These are phyloP conservation scores for Gastrodia elata DNA, from an alignment of 106 monocot species.

Conservation along the genomic window DNA sequence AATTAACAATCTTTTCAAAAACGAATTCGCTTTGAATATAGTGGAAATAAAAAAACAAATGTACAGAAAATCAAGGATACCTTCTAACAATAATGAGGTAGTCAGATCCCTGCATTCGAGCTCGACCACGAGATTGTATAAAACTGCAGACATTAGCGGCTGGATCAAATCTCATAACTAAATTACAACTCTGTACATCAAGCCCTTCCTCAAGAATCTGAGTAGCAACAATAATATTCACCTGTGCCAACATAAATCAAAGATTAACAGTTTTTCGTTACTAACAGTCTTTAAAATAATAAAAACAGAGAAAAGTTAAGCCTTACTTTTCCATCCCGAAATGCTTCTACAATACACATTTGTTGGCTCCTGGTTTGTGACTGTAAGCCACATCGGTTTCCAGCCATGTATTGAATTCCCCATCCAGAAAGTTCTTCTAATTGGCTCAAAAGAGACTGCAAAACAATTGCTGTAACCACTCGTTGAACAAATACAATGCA, in stretches of 20 bases:
- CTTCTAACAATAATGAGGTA: conserved; percentile 42
- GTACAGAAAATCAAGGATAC: conserved; percentile 11
- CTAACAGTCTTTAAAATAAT: neutral
- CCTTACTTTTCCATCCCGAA: conserved; percentile 43
- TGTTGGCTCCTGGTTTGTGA: conserved; percentile 43
- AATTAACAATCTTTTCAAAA: neutral
- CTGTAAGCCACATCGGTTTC: conserved; percentile 23
- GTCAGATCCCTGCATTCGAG: conserved; percentile 52
- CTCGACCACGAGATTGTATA: conserved; percentile 72
- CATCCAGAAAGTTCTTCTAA: conserved; percentile 34
- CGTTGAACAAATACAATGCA: conserved; percentile 76
- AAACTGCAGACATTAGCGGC: conserved; percentile 53
- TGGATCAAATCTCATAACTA: conserved; percentile 63
- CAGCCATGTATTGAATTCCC: conserved; percentile 42
- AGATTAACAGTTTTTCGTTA: neutral
- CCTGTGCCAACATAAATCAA: conserved; percentile 18
- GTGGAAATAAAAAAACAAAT: neutral
- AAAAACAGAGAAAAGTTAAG: neutral
- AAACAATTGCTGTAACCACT: conserved; percentile 49
- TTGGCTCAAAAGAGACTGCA: conserved; percentile 30
- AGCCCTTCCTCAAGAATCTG: conserved; percentile 74
- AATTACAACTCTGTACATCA: conserved; percentile 68
- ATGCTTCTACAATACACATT: conserved; percentile 40
- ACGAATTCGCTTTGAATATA: neutral
- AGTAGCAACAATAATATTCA: conserved; percentile 60